Base-by-base conservation (phyloP, 768 basidiomycete genomes). In the Auricularia sp. region DNA sequence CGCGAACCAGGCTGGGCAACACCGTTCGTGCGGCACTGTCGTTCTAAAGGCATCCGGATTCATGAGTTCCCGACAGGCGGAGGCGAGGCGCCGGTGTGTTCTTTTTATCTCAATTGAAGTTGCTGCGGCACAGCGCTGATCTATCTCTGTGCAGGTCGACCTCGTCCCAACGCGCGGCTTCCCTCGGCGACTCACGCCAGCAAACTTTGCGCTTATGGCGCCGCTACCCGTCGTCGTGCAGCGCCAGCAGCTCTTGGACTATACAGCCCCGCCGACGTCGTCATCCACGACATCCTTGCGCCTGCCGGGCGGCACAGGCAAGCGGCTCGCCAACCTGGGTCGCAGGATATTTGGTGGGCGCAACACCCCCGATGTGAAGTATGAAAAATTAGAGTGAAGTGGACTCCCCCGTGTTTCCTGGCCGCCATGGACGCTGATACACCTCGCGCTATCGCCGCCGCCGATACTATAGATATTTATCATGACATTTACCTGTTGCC, bases 21-120 rank as follows among this genome's bases (percentile, higher is more conserved):
- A 29, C 56, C 56, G 23, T 59, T 59, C 56, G 56, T 59, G 56
- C 56, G 56, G 23, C 23, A 59, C 56, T 59, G 56, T 18, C 56
- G 56, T 18, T 12, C 23, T 1, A 59, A 59, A 29, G 56, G 56
- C 14, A 33, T 59, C 56, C 23, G 56, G 56, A 59, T 59, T 29
- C 56, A 23, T 4, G 56, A 59, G 56, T 59, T 59, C 56, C 56
- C 56, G 34, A 59, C 56, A 3, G 56, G 56, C 56, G 56, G 56
- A 23, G 56, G 56, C 12, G 56, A 59, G 23, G 33, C 56, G 34
- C 56, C 56, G 56, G 56, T 59, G 56, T 6, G 56, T 59, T 29
- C 47, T 59, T 14, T 11, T 2, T 29, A 0, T 29, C 29, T 29
- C 29, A 29, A 29, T 29, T 29, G 29, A 2, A 29, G 29, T 29